phyloP scores from a whole-genome alignment of 2,329 filamentous ascomycete genomes.

The Colletotrichum sp. region DNA sequence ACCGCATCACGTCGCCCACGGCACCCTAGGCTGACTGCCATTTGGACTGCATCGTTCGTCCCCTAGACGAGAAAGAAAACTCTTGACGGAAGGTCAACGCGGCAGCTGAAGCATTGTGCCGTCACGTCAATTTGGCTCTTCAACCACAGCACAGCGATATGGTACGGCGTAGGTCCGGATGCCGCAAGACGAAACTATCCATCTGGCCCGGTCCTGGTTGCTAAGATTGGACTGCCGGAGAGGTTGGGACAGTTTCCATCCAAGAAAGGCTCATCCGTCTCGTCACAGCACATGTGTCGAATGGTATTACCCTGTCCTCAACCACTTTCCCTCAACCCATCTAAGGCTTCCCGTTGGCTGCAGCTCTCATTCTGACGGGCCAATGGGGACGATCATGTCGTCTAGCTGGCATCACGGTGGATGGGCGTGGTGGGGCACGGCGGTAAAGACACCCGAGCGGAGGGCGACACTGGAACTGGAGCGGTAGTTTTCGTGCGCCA shows the following conservation, averaged over 20 bases:
- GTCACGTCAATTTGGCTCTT: not conserved
- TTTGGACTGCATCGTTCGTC: not conserved
- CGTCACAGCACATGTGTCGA: slow-evolving; percentile 17
- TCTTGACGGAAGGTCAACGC: not conserved
- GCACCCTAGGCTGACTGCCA: not conserved
- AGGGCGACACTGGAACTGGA: slow-evolving; percentile 9
- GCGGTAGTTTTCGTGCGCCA: not conserved
- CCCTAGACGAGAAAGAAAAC: not conserved
- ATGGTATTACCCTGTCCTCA: slow-evolving; percentile 1
- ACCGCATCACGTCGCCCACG: slow-evolving; percentile 2
- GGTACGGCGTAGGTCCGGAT: not conserved
- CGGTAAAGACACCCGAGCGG: slow-evolving; percentile 19
- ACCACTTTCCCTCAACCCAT: not conserved
- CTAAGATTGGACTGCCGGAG: not conserved
- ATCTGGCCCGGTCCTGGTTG: not conserved
- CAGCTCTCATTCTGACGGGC: not conserved
- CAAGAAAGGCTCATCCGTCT: slow-evolving; percentile 8
- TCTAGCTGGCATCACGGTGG: slow-evolving; percentile 6
- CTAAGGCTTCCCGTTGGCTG: slow-evolving; percentile 11
- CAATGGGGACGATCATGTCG: slow-evolving; percentile 10
- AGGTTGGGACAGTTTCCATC: not conserved
- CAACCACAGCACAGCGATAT: not conserved
- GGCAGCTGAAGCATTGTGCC: not conserved
- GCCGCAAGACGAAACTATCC: slow-evolving; percentile 2
- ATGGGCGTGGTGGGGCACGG: slow-evolving; percentile 7